Evolutionary conservation across 129 eudicot species (phyloP).

Genomic region (Pittosporum tobira): DNA sequence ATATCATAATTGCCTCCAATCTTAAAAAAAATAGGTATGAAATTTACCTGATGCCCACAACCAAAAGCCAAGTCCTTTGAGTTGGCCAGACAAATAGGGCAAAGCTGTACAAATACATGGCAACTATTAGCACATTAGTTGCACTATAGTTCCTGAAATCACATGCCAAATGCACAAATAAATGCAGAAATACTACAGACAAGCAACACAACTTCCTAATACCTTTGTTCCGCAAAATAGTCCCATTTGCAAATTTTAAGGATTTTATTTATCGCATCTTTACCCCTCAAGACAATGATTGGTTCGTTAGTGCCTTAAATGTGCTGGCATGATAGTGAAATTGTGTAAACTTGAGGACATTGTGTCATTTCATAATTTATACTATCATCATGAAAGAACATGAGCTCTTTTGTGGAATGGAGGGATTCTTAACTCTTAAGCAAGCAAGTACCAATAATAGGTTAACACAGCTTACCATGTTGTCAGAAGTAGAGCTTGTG

Average conservation of each 20-base stretch:
- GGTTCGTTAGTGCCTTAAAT: too few relatives aligned
- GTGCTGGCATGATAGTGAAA: too few relatives aligned
- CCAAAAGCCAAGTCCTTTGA: constrained; percentile 91
- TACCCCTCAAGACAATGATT: too few relatives aligned
- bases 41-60: constrained; percentile 95
- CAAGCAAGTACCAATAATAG: background rate
- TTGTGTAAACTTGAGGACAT: too few relatives aligned
- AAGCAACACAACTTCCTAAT: background rate
- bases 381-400: too few relatives aligned
- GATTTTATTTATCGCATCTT: too few relatives aligned
- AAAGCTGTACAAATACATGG: constrained; percentile 43
- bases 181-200: background rate
- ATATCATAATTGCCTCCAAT: background rate
- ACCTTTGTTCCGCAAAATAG: too few relatives aligned
- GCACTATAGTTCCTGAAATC: background rate
- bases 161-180: background rate
- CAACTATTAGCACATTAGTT: constrained; percentile 1
- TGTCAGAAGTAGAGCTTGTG: constrained; percentile 49
- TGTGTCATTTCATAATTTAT: too few relatives aligned
- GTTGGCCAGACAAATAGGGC: constrained; percentile 84
- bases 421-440: too few relatives aligned
- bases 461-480: constrained; percentile 39
- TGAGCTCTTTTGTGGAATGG: too few relatives aligned
- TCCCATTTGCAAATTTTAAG: too few relatives aligned
- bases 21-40: background rate